Conservation (phyloP, 805 yeast species). For the Wickerhamomyces alni region DNA sequence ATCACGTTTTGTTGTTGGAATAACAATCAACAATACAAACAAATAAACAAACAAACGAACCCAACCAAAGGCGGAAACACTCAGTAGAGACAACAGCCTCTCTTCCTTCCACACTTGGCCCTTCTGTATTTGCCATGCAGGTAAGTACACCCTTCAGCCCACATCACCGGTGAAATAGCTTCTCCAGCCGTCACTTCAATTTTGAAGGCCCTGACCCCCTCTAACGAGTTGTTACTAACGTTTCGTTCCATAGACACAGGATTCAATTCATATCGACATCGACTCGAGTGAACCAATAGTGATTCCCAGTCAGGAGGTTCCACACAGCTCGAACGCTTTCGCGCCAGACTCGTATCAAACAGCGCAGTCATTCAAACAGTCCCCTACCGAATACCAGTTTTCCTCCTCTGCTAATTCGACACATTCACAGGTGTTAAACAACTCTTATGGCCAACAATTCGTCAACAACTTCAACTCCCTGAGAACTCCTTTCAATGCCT, state of each 20-base stretch:
- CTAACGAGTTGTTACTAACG: too few species aligned
- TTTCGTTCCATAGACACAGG: slow-evolving; percentile 9
- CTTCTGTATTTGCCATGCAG: slow-evolving; percentile 9
- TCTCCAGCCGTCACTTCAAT: too few species aligned
- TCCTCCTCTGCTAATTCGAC: slow-evolving; percentile 21
- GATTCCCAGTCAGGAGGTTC: slow-evolving; percentile 23
- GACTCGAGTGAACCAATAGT: slow-evolving; percentile 25
- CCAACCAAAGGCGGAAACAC: too few species aligned
- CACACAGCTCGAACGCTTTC: slow-evolving; percentile 7
- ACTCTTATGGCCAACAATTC: slow-evolving; percentile 17
- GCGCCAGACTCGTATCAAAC: slow-evolving; percentile 23
- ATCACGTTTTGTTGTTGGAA: too few species aligned
- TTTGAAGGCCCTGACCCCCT: too few species aligned
- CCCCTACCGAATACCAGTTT: slow-evolving; percentile 17
- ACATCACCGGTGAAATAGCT: too few species aligned
- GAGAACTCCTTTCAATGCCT: slow-evolving; percentile 14
- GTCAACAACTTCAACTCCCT: slow-evolving; percentile 14
- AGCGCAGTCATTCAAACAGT: slow-evolving; percentile 18
- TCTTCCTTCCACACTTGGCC: slow-evolving; percentile 2
- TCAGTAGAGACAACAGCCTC: slow-evolving; percentile 6
- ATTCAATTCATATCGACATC: slow-evolving; percentile 7
- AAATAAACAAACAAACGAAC: too few species aligned
- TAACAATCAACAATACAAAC: too few species aligned
- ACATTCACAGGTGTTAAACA: slow-evolving; percentile 13
- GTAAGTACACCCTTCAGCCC: slow-evolving; percentile 4